phyloP scores from a whole-genome alignment of 2,329 filamentous ascomycete genomes.

The Talaromyces sp. region DNA sequence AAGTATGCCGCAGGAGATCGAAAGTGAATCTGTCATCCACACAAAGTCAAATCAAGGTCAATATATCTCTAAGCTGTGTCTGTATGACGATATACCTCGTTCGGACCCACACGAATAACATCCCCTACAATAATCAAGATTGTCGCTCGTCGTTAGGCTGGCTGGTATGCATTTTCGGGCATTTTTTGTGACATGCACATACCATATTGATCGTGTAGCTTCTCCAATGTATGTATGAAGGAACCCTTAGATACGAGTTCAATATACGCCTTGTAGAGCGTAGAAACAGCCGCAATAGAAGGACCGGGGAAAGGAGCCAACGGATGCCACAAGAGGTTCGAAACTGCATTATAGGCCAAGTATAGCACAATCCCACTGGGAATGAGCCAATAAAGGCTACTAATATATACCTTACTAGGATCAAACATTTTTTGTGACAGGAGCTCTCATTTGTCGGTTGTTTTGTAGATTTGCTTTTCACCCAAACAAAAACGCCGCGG shows the following conservation, averaged over 20 bases:
- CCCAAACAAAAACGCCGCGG: not conserved
- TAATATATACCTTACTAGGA: not conserved
- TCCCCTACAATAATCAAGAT: conserved; percentile 13
- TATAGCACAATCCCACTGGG: not conserved
- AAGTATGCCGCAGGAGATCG: conserved; percentile 21
- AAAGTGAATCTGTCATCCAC: conserved; percentile 24
- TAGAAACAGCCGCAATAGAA: conserved; percentile 26
- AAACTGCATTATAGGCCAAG: not conserved
- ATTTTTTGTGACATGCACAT: not conserved
- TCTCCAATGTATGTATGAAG: conserved; percentile 19
- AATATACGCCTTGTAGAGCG: conserved; percentile 27
- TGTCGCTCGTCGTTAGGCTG: too few relatives aligned
- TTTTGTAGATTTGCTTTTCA: not conserved
- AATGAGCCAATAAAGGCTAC: not conserved
- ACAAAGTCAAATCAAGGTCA: not conserved
- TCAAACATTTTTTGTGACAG: not conserved
- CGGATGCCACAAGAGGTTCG: conserved; percentile 22
- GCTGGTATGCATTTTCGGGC: not conserved
- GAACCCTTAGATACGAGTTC: conserved; percentile 23
- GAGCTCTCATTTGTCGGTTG: not conserved
- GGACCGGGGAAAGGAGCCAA: conserved; percentile 29
- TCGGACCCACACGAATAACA: conserved; percentile 24
- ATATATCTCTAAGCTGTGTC: not conserved
- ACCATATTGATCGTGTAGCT: conserved; percentile 23
- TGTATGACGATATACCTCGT: conserved; percentile 19